These are phyloP conservation scores for Penicillium cataractarum DNA, from an alignment of 495 filamentous ascomycete species.

Conservation along the genomic window DNA sequence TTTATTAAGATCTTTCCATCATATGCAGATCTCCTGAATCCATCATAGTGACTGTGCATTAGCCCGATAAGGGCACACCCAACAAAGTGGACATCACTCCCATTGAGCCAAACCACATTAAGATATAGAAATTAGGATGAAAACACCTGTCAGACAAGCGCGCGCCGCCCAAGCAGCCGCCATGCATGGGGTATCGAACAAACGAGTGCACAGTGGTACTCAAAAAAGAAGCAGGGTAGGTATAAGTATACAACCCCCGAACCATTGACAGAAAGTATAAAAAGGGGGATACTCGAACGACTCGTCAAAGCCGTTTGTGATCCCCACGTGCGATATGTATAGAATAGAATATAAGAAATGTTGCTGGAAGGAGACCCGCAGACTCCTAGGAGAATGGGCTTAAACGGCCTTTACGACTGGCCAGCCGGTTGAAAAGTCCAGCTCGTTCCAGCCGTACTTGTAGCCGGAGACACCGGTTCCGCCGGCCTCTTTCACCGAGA, in stretches of 20 bases:
- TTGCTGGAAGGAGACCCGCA: background rate
- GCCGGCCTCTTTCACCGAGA: constrained; percentile 56
- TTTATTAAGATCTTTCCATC: constrained; percentile 4
- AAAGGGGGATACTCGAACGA: background rate
- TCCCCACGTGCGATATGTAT: background rate
- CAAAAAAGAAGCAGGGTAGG: constrained; percentile 18
- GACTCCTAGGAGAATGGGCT: too few relatives aligned
- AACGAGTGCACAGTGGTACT: constrained; percentile 23
- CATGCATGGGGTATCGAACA: constrained; percentile 34
- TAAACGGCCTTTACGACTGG: constrained; percentile 38
- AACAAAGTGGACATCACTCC: background rate
- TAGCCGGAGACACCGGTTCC: constrained; percentile 58
- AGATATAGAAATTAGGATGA: constrained; percentile 17
- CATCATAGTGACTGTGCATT: constrained; percentile 17
- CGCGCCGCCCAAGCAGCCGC: constrained; percentile 10
- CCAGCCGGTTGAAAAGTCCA: constrained; percentile 66
- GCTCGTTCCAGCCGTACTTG: constrained; percentile 65
- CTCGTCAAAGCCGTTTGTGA: too few relatives aligned
- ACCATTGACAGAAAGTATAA: constrained; percentile 24
- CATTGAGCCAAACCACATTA: background rate
- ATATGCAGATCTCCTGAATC: constrained; percentile 1
- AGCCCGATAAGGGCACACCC: background rate
- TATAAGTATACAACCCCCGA: constrained; percentile 18
- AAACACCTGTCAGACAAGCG: constrained; percentile 18
- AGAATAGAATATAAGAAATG: constrained; percentile 1